phyloP scores from a whole-genome alignment of 1,139 yeast species.

The Pichia sp. region DNA sequence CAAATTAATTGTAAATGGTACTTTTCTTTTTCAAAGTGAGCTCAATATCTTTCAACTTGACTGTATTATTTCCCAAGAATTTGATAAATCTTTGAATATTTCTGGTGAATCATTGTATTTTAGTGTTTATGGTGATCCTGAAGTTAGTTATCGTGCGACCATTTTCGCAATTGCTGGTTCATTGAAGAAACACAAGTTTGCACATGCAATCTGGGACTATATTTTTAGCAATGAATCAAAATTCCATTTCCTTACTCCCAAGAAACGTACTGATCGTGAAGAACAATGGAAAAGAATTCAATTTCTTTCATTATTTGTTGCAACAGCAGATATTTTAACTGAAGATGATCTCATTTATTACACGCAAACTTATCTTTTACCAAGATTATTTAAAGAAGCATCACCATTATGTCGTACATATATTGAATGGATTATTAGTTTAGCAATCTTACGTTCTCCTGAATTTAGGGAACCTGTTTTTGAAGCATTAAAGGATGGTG shows the following conservation, averaged over 20 bases:
- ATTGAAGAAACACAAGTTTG: conserved; percentile 32
- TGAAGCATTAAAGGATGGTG: conserved; percentile 27
- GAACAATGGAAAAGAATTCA: conserved; percentile 66
- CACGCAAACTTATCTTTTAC: conserved; percentile 27
- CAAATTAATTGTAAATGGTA: conserved; percentile 42
- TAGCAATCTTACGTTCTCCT: conserved; percentile 29
- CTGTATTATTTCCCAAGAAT: conserved; percentile 45
- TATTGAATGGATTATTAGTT: conserved; percentile 71
- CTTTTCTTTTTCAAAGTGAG: conserved; percentile 48
- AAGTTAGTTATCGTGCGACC: conserved; percentile 48
- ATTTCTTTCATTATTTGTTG: conserved; percentile 47
- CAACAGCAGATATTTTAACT: conserved; percentile 31
- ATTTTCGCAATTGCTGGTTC: conserved; percentile 42
- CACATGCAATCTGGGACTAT: conserved; percentile 36
- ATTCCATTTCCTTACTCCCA: conserved; percentile 43
- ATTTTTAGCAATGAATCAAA: conserved; percentile 38
- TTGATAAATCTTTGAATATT: conserved; percentile 36
- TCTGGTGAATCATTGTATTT: conserved; percentile 37
- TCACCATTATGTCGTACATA: conserved; percentile 73
- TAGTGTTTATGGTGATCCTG: conserved; percentile 54
- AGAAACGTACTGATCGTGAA: conserved; percentile 53
- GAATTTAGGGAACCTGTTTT: conserved; percentile 23
- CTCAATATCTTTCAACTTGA: conserved; percentile 58
- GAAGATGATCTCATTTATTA: conserved; percentile 19
- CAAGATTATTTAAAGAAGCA: conserved; percentile 47